These are phyloP conservation scores for Suhomyces wounanorum DNA, from an alignment of 1,139 yeast species.

Conservation along the genomic window DNA sequence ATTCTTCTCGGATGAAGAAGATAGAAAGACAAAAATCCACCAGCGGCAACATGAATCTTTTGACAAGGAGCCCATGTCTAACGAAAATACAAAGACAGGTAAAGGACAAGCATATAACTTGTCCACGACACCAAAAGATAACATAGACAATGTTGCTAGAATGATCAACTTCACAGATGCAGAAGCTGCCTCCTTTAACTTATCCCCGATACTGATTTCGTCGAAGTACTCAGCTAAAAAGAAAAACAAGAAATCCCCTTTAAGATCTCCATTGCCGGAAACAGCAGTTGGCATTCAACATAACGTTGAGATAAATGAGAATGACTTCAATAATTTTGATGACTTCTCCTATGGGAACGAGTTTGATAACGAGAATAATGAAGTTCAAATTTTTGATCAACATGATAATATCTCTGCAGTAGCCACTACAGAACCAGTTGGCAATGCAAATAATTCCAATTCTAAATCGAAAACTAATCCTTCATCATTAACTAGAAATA, in stretches of 20 bases:
- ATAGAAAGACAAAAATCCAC: conserved; percentile 14
- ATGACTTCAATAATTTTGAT: conserved; percentile 14
- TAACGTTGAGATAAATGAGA: conserved; percentile 4
- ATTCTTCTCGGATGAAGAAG: conserved; percentile 59
- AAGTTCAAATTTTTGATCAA: conserved; percentile 10
- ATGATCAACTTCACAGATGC: conserved; percentile 42
- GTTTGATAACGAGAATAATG: conserved; percentile 15
- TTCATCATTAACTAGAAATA: conserved; percentile 39
- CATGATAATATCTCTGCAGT: neutral
- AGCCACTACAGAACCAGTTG: too few species aligned
- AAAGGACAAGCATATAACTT: conserved; percentile 4
- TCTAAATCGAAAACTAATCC: conserved; percentile 6
- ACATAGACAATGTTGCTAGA: conserved; percentile 32
- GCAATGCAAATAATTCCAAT: too few species aligned
- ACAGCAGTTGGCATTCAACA: conserved; percentile 8
- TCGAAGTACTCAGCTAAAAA: conserved; percentile 20
- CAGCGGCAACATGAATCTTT: neutral
- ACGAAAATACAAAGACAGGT: neutral
- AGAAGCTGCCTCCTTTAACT: conserved; percentile 37
- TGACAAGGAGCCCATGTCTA: neutral
- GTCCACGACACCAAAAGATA: conserved; percentile 17
- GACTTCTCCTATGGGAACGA: conserved; percentile 1
- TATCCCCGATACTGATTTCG: conserved; percentile 32
- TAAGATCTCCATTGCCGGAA: conserved; percentile 37
- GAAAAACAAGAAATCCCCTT: conserved; percentile 34